Percentiles rank a stretch among this genome's conserved stretches.
These are phyloP conservation scores for Heliamphora exappendiculata DNA, from an alignment of 148 eudicot species.

Conservation along the genomic window DNA sequence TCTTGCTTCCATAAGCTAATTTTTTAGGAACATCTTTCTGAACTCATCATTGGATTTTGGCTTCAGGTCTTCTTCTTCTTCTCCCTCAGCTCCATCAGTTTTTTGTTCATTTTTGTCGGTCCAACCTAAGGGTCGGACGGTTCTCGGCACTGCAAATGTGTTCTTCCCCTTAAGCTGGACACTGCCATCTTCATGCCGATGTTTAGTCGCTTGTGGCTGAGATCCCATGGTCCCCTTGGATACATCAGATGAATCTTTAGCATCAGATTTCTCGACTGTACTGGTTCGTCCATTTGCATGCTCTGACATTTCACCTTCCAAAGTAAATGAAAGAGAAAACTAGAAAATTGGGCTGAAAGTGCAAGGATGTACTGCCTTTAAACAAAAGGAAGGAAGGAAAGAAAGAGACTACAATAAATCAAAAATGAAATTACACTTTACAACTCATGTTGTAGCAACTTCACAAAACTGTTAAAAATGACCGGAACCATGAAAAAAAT, in stretches of 20 bases:
- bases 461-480: background rate
- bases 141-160: conserved; percentile 84
- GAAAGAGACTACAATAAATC: background rate
- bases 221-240: conserved; percentile 2
- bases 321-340: background rate
- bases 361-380: background rate
- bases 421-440: background rate
- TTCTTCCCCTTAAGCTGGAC: conserved; percentile 61
- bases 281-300: conserved; percentile 5
- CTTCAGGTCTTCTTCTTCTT: conserved; percentile 38
- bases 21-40: conserved; percentile 61
- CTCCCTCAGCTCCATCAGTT: conserved; percentile 28
- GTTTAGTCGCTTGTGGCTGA: conserved; percentile 13
- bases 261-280: conserved; percentile 8
- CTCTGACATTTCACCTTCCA: conserved; percentile 7
- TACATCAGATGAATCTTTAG: conserved; percentile 17
- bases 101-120: conserved; percentile 24
- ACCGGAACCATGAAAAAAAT: background rate
- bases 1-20: background rate
- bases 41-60: conserved; percentile 92
- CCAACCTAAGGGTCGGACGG: conserved; percentile 54
- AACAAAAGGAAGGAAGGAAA: background rate
- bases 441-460: background rate
- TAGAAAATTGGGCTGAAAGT: background rate
- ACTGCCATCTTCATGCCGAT: conserved; percentile 17